phyloP scores from a whole-genome alignment of 495 filamentous ascomycete genomes.

The Chaetomium tenue region DNA sequence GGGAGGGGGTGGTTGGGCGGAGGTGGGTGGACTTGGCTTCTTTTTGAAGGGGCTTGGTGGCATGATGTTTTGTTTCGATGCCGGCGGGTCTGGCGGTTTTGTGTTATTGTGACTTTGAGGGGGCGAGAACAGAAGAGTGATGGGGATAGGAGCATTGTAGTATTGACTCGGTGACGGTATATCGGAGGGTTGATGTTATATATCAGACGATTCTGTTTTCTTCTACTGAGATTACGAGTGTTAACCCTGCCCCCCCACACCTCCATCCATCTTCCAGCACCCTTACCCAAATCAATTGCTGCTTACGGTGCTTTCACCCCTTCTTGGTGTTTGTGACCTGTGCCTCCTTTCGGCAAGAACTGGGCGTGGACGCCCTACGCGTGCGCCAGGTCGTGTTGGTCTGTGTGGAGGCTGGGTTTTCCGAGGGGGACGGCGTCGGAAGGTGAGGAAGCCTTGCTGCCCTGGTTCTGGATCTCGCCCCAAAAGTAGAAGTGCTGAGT shows the following conservation, averaged over 20 bases:
- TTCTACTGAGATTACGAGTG: not conserved
- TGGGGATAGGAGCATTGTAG: not conserved
- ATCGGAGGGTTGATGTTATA: no score
- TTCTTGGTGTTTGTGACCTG: not conserved
- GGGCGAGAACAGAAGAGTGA: not conserved
- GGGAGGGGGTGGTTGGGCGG: slow-evolving; percentile 23
- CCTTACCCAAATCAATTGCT: no score
- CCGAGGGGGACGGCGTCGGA: no score
- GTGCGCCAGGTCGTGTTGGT: no score
- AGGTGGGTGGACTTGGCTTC: slow-evolving; percentile 27
- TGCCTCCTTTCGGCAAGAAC: no score
- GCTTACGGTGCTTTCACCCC: no score
- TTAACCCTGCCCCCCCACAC: not conserved
- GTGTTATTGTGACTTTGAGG: not conserved
- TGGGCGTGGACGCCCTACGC: no score
- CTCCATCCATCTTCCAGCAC: not conserved
- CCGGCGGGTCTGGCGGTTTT: slow-evolving; percentile 9
- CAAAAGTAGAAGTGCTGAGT: not conserved
- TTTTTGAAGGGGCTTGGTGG: slow-evolving; percentile 3
- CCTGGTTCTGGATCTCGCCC: not conserved
- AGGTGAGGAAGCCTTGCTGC: no score
- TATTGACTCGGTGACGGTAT: not conserved
- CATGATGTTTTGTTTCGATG: not conserved
- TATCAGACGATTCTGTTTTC: not conserved
- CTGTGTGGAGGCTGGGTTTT: no score